Percentiles rank a stretch among this genome's conserved stretches.
Conservation (phyloP, 2,329 filamentous ascomycete species). For the Pyrenochaeta sp. region DNA sequence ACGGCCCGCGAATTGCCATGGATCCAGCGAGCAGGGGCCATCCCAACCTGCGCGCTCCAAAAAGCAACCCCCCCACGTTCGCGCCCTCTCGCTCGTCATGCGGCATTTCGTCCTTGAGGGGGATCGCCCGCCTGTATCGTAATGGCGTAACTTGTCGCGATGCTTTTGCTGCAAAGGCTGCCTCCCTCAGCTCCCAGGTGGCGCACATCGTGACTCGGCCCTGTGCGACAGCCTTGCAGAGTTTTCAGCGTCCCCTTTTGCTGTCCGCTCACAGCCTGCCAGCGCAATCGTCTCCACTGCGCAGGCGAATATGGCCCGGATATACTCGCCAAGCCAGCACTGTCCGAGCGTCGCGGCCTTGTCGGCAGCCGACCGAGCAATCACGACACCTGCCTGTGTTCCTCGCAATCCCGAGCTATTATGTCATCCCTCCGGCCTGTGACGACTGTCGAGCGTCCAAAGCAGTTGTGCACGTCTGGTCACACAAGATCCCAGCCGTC, state of each 20-base stretch:
- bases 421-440: conserved; percentile 23
- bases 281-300: conserved; percentile 24
- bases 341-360: conserved; percentile 8
- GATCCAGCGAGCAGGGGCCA: conserved; percentile 16
- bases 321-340: conserved; percentile 7
- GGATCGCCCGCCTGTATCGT: conserved; percentile 12
- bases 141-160: conserved; percentile 27
- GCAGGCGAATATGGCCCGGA: conserved; percentile 18
- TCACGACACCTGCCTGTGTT: conserved; percentile 19
- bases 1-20: conserved; percentile 27
- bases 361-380: conserved; percentile 19
- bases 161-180: conserved; percentile 4
- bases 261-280: conserved; percentile 14
- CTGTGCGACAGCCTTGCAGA: conserved; percentile 7
- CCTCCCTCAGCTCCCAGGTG: conserved; percentile 7
- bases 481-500: conserved; percentile 35
- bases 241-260: conserved; percentile 7
- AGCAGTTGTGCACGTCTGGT: conserved; percentile 23
- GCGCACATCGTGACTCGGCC: conserved; percentile 8
- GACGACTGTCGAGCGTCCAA: conserved; percentile 9
- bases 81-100: conserved; percentile 32
- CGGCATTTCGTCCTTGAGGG: conserved; percentile 13
- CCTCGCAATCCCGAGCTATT: conserved; percentile 20
- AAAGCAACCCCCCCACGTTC: conserved; percentile 26
- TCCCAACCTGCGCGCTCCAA: conserved; percentile 17